These are phyloP conservation scores for Apiospora malaysiana DNA, from an alignment of 2,329 filamentous ascomycete species.

Conservation along the genomic window DNA sequence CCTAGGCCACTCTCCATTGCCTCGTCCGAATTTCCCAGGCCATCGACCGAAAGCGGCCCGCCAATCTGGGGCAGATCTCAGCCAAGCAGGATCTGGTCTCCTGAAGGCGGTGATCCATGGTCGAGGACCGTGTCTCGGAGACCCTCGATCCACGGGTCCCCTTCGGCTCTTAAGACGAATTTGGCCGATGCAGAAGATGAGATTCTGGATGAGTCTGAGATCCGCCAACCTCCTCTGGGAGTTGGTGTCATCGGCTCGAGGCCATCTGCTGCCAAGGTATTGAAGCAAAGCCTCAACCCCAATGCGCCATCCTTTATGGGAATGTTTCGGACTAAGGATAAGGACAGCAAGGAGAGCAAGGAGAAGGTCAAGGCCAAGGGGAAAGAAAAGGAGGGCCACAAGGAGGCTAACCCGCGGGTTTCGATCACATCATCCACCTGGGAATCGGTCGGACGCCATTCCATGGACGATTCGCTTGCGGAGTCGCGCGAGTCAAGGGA, in stretches of 20 bases:
- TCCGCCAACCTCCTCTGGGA: constrained; percentile 59
- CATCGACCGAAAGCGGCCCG: constrained; percentile 76
- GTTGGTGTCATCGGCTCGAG: constrained; percentile 82
- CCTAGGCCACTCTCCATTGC: constrained; percentile 73
- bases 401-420: constrained; percentile 48
- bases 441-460: constrained; percentile 40
- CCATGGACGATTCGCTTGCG: constrained; percentile 55
- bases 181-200: constrained; percentile 69
- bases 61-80: constrained; percentile 70
- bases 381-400: constrained; percentile 47
- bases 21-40: constrained; percentile 74
- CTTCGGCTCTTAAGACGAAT: constrained; percentile 65
- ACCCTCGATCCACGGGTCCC: constrained; percentile 80
- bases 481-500: constrained; percentile 63
- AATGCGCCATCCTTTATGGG: constrained; percentile 87
- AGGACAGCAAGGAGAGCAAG: constrained; percentile 38
- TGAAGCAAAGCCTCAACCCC: constrained; percentile 77
- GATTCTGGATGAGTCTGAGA: constrained; percentile 63
- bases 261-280: constrained; percentile 57
- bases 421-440: constrained; percentile 43
- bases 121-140: constrained; percentile 76
- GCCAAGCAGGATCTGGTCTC: constrained; percentile 69
- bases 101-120: constrained; percentile 55
- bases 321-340: constrained; percentile 58
- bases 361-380: constrained; percentile 46